A percentile compares a stretch with the other conserved stretches of the same genome.
Conservation (phyloP, 108 stramenopile genomes). For the Fragilaria radians region DNA sequence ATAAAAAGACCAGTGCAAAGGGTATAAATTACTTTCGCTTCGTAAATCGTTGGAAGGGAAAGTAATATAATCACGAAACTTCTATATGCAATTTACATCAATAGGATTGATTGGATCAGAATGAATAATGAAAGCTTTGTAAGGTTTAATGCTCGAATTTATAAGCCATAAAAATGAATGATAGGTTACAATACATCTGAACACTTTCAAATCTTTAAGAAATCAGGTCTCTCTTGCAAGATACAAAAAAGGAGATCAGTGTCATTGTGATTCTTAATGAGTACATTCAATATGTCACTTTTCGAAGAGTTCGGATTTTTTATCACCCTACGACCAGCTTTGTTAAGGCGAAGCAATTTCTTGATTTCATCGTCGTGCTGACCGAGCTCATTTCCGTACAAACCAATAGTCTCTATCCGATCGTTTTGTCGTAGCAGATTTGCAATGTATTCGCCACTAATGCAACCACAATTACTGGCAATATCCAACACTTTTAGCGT, state of each 20-base stretch:
- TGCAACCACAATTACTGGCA: not conserved
- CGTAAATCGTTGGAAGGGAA: too few species aligned
- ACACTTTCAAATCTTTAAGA: not conserved
- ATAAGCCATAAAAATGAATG: too few species aligned
- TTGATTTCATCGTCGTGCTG: not conserved
- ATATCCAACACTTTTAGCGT: not conserved
- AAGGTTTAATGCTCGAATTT: too few species aligned
- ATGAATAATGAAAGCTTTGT: too few species aligned
- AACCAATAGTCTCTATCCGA: not conserved
- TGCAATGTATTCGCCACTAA: not conserved
- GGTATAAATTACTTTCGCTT: too few species aligned
- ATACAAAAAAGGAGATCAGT: not conserved
- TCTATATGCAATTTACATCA: too few species aligned
- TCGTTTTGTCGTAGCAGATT: not conserved
- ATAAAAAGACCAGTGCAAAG: too few species aligned
- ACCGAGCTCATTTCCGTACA: not conserved
- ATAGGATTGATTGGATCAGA: too few species aligned
- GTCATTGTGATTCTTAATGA: not conserved
- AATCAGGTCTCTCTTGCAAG: not conserved
- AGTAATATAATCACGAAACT: too few species aligned
- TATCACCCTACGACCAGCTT: not conserved
- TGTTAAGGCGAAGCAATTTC: not conserved
- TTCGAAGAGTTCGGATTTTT: not conserved
- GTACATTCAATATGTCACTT: not conserved
- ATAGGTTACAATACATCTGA: too few species aligned